phyloP scores from a whole-genome alignment of 2,329 filamentous ascomycete species.

The Fusarium tricinctum region DNA sequence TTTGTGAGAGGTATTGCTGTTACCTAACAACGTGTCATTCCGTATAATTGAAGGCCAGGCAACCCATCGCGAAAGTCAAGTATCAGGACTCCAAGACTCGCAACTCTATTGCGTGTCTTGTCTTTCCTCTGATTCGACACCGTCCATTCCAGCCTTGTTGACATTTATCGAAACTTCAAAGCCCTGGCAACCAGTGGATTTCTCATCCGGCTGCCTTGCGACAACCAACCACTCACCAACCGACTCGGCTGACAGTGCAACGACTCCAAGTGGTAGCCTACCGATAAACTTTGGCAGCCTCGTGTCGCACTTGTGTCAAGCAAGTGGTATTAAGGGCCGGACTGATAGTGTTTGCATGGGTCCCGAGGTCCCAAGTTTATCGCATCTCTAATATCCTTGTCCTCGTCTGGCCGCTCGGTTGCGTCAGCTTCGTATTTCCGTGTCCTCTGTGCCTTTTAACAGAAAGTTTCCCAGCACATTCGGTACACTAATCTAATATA shows the following conservation, averaged over 20 bases:
- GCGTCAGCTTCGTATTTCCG: slow-evolving; percentile 49
- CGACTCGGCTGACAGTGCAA: slow-evolving; percentile 31
- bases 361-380: slow-evolving; percentile 30
- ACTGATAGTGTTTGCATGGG: slow-evolving; percentile 41
- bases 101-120: slow-evolving; percentile 34
- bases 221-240: slow-evolving; percentile 33
- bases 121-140: slow-evolving; percentile 20
- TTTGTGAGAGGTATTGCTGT: slow-evolving; percentile 15
- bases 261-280: slow-evolving; percentile 37
- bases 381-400: slow-evolving; percentile 27
- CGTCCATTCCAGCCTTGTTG: slow-evolving; percentile 45
- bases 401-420: slow-evolving; percentile 36
- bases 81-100: slow-evolving; percentile 25
- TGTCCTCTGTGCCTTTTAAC: slow-evolving; percentile 23
- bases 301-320: slow-evolving; percentile 41
- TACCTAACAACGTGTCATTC: slow-evolving; percentile 26
- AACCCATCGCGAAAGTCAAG: slow-evolving; percentile 17
- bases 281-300: slow-evolving; percentile 40
- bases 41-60: slow-evolving; percentile 27
- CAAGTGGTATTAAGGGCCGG: slow-evolving; percentile 38
- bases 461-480: slow-evolving; percentile 17
- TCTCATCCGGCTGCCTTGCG: slow-evolving; percentile 30
- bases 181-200: slow-evolving; percentile 41
- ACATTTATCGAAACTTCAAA: slow-evolving; percentile 25
- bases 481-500: slow-evolving; percentile 31